Evolutionary conservation across 148 eudicot genomes (phyloP), one percentile per base, ranked within the genome.

Genomic region (Nepenthes gracilis): DNA sequence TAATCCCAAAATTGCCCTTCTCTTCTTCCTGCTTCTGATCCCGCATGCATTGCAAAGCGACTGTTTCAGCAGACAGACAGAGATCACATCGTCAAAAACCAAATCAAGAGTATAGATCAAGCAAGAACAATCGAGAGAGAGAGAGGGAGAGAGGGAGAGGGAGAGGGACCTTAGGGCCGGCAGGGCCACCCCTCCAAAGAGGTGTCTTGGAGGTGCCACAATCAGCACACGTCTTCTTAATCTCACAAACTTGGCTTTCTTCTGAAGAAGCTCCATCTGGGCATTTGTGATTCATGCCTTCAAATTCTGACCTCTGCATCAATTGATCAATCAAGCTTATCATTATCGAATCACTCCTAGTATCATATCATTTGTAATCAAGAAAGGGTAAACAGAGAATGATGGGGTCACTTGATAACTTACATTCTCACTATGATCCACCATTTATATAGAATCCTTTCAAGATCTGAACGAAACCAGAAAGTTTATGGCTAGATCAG

Each of bases 1-100:
- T 6, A 83, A 43, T 36, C 85, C 87, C 80, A 88, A 59, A 2
- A 83, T 70, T 34, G 88, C 92, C 63, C 95, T 80, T 70, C 88
- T 81, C 76, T 70, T 85, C 60, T 91, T 91, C 68, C 97, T 77
- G 75, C 90, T 87, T 74, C 92, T 81, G 56, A 91, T 91, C 67
- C 97, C 97, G 78, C 95, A 91, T 53, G 96, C 97, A 72, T 91
- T 91, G 74, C 97, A 91, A 67, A 91, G 73, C 43, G 96, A 85
- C 92, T 91, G 81, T 63, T 11, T 40, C 8, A 8, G 8, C 45
- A 40, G 11, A 49, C 6, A 58, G 33, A 59, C 55, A 47, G 54
- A 59, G 23, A 54, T 74, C 60, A 69, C 43, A 61, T 50, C 63
- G 60, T 64, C 35, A n/a, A 12, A 13, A 8, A 52, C 55, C 33